phyloP scores from a whole-genome alignment of 805 yeast species.

The Saturnispora zaruensis region DNA sequence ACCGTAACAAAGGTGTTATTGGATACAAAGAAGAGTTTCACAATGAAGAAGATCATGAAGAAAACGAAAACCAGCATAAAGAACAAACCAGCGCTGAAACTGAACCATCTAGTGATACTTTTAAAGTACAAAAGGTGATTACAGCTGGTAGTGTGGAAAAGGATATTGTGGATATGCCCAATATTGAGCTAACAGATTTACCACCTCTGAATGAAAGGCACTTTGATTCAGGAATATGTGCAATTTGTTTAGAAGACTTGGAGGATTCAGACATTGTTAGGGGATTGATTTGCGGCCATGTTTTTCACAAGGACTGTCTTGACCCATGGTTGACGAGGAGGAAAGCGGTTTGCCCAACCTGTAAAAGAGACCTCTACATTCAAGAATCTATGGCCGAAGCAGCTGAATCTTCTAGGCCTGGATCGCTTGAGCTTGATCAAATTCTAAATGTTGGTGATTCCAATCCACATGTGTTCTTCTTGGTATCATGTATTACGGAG shows the following conservation, averaged over 20 bases:
- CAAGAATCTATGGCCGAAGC: constrained; percentile 14
- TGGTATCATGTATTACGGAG: constrained; percentile 10
- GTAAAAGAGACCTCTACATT: constrained; percentile 48
- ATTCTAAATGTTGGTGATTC: constrained; percentile 9
- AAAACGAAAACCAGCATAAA: not conserved
- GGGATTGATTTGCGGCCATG: constrained; percentile 75
- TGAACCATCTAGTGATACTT: constrained; percentile 1
- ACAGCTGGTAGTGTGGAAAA: not conserved
- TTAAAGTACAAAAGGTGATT: not conserved
- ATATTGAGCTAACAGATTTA: constrained; percentile 2
- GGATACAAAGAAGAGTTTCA: constrained; percentile 34
- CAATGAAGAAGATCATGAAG: constrained; percentile 19
- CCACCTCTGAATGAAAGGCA: constrained; percentile 25
- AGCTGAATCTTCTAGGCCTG: constrained; percentile 9
- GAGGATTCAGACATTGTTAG: constrained; percentile 59
- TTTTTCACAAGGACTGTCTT: constrained; percentile 69
- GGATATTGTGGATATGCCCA: constrained; percentile 11
- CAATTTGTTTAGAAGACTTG: constrained; percentile 64
- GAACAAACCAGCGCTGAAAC: not conserved
- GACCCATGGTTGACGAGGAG: constrained; percentile 75
- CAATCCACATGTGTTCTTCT: constrained; percentile 9
- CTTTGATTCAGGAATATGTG: constrained; percentile 63
- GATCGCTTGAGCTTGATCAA: constrained; percentile 21
- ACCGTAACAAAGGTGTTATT: constrained; percentile 32
- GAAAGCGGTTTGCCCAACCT: constrained; percentile 76